phyloP scores from a whole-genome alignment of 75 land plant species.

The Picea sitchensis region DNA sequence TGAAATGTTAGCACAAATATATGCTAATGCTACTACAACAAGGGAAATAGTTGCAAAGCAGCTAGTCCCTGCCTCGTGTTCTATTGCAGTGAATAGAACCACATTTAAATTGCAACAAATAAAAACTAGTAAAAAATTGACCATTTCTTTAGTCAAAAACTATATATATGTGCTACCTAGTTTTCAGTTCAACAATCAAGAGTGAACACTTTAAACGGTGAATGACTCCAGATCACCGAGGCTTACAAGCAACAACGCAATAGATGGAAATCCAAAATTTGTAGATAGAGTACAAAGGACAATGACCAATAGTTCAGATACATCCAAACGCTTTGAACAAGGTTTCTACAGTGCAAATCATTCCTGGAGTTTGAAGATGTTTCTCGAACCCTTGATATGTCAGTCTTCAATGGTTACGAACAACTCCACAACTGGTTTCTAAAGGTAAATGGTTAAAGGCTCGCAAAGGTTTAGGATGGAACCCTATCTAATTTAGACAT shows the following conservation, averaged over 20 bases:
- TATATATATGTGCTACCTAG: no score
- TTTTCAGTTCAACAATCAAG: background rate
- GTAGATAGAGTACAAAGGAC: conserved; percentile 6
- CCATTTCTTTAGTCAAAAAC: no score
- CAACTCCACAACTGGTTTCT: conserved; percentile 29
- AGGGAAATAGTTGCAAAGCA: no score
- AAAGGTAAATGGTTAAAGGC: no score
- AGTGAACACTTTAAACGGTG: conserved; percentile 18
- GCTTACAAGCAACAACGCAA: conserved; percentile 5
- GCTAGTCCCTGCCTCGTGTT: no score
- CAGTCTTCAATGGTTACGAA: conserved; percentile 26
- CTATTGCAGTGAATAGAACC: no score
- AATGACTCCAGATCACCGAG: conserved; percentile 1
- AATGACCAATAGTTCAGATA: background rate
- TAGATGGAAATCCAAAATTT: conserved; percentile 3
- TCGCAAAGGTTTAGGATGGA: no score
- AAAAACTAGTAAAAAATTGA: no score
- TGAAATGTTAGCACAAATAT: no score
- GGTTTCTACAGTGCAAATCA: conserved; percentile 32
- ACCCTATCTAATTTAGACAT: no score
- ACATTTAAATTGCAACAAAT: no score
- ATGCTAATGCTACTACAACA: no score
- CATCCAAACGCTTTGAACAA: background rate
- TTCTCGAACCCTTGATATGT: conserved; percentile 41
- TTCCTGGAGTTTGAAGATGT: conserved; percentile 48